phyloP scores from a whole-genome alignment of 495 filamentous ascomycete species.

The Penicillium macrosclerotiorum region DNA sequence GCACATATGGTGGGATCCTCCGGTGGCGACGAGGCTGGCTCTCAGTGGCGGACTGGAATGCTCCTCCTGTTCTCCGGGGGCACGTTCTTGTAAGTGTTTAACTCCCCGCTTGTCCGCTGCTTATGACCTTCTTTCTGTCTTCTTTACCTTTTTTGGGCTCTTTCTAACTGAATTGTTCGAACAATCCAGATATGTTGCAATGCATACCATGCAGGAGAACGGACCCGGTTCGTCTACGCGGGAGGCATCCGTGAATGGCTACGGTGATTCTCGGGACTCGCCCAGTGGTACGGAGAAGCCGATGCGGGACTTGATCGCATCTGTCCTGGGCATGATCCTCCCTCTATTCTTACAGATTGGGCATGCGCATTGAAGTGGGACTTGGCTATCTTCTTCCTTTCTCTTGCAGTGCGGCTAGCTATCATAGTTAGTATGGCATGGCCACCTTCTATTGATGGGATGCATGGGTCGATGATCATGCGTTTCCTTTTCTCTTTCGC shows the following conservation, averaged over 20 bases:
- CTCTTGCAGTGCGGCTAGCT: not conserved
- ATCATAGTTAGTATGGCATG: not conserved
- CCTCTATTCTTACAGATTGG: constrained; percentile 88
- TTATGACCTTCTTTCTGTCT: too few relatives aligned
- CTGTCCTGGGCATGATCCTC: constrained; percentile 84
- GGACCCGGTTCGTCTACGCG: constrained; percentile 48
- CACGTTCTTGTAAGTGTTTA: constrained; percentile 79
- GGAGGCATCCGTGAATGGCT: constrained; percentile 61
- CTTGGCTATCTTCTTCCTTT: constrained; percentile 1
- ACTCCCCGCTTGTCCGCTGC: too few relatives aligned
- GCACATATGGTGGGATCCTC: constrained; percentile 65
- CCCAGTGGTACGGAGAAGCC: constrained; percentile 41
- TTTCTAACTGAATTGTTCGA: too few relatives aligned
- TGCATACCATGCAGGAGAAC: constrained; percentile 96
- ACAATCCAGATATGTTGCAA: constrained; percentile 79
- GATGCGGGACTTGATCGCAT: constrained; percentile 60
- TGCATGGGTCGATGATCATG: not conserved
- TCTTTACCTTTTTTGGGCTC: too few relatives aligned
- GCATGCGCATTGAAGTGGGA: constrained; percentile 66
- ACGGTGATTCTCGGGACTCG: constrained; percentile 53
- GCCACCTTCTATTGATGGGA: not conserved
- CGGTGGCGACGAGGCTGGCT: constrained; percentile 44
- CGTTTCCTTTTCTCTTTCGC: constrained; percentile 7
- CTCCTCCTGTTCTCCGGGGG: constrained; percentile 88
- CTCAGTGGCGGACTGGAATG: constrained; percentile 89